phyloP scores from a whole-genome alignment of 768 basidiomycete genomes.

The Serendipita sp. region DNA sequence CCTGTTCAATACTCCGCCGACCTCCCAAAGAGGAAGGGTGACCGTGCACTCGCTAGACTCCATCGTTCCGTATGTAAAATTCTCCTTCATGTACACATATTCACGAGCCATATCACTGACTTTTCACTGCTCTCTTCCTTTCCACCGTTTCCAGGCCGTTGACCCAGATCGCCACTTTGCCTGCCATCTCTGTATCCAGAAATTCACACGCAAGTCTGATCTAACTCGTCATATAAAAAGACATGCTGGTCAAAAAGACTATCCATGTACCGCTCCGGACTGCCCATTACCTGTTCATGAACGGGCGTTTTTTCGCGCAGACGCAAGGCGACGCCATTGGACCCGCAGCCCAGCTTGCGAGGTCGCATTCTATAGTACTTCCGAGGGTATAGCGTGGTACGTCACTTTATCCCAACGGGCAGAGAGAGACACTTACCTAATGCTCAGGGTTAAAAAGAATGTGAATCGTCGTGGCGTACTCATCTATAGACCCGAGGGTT shows the following conservation, averaged over 20 bases:
- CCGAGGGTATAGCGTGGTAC: constrained; percentile 1
- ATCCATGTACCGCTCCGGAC: not conserved
- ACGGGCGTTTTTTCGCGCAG: not conserved
- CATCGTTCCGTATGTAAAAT: not conserved
- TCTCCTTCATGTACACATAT: not conserved
- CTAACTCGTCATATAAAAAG: not conserved
- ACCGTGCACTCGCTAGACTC: not conserved
- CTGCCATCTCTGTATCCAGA: not conserved
- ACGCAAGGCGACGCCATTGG: not conserved
- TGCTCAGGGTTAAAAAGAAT: not conserved
- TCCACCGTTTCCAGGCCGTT: not conserved
- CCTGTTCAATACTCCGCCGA: not conserved
- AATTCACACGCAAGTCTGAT: constrained; percentile 1
- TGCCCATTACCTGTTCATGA: not conserved
- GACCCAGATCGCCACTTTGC: not conserved
- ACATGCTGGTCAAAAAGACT: constrained; percentile 3
- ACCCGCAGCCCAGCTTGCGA: not conserved
- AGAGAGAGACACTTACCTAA: not conserved
- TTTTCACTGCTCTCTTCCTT: not conserved
- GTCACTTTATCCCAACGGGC: not conserved
- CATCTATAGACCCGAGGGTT: not conserved
- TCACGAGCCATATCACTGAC: not conserved
- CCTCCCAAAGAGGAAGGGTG: not conserved
- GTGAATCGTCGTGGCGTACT: not conserved
- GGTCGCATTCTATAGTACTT: not conserved